Base-by-base conservation (phyloP, 257 asterid genomes). In the Solanum corneliomulleri region DNA sequence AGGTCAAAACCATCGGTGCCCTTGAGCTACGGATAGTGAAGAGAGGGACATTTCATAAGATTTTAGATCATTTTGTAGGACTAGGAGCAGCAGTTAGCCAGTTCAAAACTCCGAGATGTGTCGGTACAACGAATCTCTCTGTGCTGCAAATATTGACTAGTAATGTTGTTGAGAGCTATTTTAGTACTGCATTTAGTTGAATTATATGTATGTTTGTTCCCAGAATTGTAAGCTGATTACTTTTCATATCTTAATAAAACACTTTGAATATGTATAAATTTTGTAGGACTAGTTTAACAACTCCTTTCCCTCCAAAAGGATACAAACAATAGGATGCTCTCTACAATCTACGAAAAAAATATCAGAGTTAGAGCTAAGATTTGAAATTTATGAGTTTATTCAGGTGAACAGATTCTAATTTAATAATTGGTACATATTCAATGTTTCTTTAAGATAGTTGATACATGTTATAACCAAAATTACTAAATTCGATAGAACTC, bases 61-160 rank as follows among this genome's bases (percentile, higher is more conserved):
- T 97, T 11, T 62, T 95, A 89, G 99, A 97, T 88, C 99, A 97
- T 82, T 93, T 90, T 39, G 99, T 97, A 3, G 98, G 97, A 4
- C 31, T 93, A 11, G 99, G 99, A 5, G 98, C 96, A 7, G 99
- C 99, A 2, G 99, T 96, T 13, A 97, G 99, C 93, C 99, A 97
- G 93, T 97, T 96, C 93, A 97, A 97, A 88, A 94, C 98, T 5
- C 99, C 99, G 2, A 82, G 99, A 10, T 97, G 98, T 29, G 93
- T 97, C 21, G 95, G 98, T 4, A 91, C 96, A 2, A 88, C 87
- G 2, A 97, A 97, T 84, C 64, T 9, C 52, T 44, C 89, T 0
- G 93, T 97, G 90, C 89, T 97, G 88, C 93, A 93, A 74, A 96
- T 97, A 76, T 91, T 97, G 44, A 78, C 90, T 11, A 89, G 45